Evolutionary conservation across 2,329 filamentous ascomycete genomes (phyloP).

Genomic region (Penicillium sp.): DNA sequence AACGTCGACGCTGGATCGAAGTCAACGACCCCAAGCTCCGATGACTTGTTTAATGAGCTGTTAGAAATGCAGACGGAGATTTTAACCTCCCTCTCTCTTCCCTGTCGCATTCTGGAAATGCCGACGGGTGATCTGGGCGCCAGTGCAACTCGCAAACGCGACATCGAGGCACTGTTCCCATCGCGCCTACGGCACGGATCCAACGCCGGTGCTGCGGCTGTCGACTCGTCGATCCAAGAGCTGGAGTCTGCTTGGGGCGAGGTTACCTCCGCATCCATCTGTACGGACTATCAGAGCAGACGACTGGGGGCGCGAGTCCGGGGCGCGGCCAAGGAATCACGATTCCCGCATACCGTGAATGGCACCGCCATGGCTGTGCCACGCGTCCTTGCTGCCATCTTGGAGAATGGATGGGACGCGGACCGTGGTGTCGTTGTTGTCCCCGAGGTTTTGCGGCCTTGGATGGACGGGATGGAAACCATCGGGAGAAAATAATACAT

Average conservation of each 20-base stretch:
- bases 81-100: conserved; percentile 71
- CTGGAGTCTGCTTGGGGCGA: conserved; percentile 81
- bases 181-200: conserved; percentile 56
- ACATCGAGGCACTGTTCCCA: conserved; percentile 94
- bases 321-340: conserved; percentile 50
- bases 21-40: conserved; percentile 26
- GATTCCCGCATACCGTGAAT: conserved; percentile 88
- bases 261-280: conserved; percentile 85
- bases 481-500: conserved; percentile 49
- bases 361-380: conserved; percentile 92
- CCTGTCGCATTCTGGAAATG: conserved; percentile 92
- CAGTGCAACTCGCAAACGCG: conserved; percentile 80
- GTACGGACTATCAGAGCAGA: conserved; percentile 90
- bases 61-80: conserved; percentile 84
- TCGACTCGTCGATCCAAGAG: conserved; percentile 10
- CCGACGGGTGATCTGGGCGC: conserved; percentile 85
- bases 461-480: conserved; percentile 75
- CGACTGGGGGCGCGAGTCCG: conserved; percentile 75
- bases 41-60: conserved; percentile 76
- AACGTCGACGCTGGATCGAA: conserved; percentile 48
- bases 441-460: conserved; percentile 76
- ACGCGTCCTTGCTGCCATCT: conserved; percentile 79
- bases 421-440: conserved; percentile 66
- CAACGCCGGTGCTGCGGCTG: neutral
- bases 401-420: conserved; percentile 91